A percentile compares a stretch with the other conserved stretches of the same genome.
Evolutionary conservation across 2,329 filamentous ascomycete genomes (phyloP).

Genomic region (Raffaelea arxii): DNA sequence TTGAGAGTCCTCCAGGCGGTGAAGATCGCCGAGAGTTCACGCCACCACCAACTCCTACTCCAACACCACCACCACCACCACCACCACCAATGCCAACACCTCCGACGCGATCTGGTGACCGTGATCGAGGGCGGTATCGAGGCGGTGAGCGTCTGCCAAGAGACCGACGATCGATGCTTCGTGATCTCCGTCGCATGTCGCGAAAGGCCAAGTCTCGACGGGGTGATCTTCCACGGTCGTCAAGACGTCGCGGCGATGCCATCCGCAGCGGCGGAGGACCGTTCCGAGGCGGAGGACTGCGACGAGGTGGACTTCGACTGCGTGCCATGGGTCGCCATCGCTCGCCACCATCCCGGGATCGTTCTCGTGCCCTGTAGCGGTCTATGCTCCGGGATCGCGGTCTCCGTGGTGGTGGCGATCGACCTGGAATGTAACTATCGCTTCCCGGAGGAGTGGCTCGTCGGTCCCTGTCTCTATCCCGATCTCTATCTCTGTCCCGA

Average conservation of each 20-base stretch:
- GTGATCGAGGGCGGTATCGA: slow-evolving; percentile 43
- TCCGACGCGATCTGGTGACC: slow-evolving; percentile 1
- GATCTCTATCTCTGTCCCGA: slow-evolving; percentile 21
- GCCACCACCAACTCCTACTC: too few relatives aligned
- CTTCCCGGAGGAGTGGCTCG: slow-evolving; percentile 17
- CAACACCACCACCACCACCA: too few relatives aligned
- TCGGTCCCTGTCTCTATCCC: slow-evolving; percentile 24
- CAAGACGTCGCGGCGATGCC: slow-evolving; percentile 29
- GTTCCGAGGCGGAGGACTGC: too few relatives aligned
- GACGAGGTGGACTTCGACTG: slow-evolving; percentile 26
- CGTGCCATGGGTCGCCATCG: slow-evolving; percentile 23
- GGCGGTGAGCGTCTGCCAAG: slow-evolving; percentile 25
- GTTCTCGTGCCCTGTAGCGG: slow-evolving; percentile 27
- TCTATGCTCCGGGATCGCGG: slow-evolving; percentile 29
- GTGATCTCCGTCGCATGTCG: slow-evolving; percentile 37
- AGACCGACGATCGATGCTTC: slow-evolving; percentile 41
- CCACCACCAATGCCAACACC: too few relatives aligned
- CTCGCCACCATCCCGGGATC: slow-evolving; percentile 26
- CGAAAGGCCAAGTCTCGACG: slow-evolving; percentile 28
- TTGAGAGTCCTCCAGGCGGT: slow-evolving; percentile 18
- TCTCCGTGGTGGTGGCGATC: slow-evolving; percentile 25
- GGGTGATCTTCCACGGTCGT: slow-evolving; percentile 19
- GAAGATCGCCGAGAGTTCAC: slow-evolving; percentile 37
- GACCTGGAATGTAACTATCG: slow-evolving; percentile 31
- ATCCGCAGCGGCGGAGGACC: slow-evolving; percentile 26